Evolutionary conservation across 2,329 filamentous ascomycete species (phyloP), one percentile per base, ranked within the genome.

Genomic region (Neodidymelliopsis sp.): DNA sequence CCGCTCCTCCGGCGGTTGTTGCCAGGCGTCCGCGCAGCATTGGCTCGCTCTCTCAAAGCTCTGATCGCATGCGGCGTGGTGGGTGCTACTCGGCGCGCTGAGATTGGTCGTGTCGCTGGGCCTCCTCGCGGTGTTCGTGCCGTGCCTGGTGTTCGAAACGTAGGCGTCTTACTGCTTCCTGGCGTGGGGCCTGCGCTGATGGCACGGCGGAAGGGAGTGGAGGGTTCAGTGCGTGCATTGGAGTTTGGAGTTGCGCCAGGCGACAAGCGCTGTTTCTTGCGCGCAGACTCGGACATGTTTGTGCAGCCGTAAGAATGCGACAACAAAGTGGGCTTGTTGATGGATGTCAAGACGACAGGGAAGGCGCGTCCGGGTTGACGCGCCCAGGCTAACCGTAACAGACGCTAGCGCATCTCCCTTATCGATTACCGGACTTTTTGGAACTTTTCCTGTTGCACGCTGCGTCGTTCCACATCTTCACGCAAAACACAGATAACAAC

Each of bases 31-130:
- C 77, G 77, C 4, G 76, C 77, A 10, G 78, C 78, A 57, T 74
- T 69, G 42, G 69, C 72, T 38, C 81, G 79, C 57, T 81, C 77
- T 65, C 82, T 77, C 20, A 82, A 71, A 8, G 81, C 81, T 30
- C 79, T 75, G 46, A 83, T 75, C 19, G 79, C 80, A 72, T 83
- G 78, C 1, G 81, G 81, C 12, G 81, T 84, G 4, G 79, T 77
- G 7, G 81, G 81, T 12, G 75, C 76, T 13, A 58, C 67, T 34
- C 71, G 61, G 43, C 72, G 63, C 12, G 67, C 57, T 20, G 70
- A 64, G 19, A 70, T 56, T 27, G 69, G 65, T 10, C 71, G 64
- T 31, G 66, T 67, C 34, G 63, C 66, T 33, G 65, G 60, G 12
- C 65, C 65, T 13, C 66, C 61, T 42, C 67, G 63, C 16, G 72